A percentile compares a stretch with the other conserved stretches of the same genome.
Conservation (phyloP, 2,329 filamentous ascomycete genomes). For the Paraphaeosphaeria minitans region DNA sequence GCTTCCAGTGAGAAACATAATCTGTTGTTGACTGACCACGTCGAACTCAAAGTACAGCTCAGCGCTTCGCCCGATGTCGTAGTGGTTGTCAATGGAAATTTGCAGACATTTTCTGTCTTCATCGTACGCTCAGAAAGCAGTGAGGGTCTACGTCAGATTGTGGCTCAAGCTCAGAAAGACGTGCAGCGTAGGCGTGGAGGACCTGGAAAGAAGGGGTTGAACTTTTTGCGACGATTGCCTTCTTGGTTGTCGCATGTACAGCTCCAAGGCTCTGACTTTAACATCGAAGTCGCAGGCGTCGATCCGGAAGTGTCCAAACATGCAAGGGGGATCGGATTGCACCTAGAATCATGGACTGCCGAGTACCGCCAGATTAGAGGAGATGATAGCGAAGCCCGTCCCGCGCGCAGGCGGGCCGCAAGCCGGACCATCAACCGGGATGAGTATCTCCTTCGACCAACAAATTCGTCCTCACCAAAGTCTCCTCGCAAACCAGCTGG, state of each 20-base stretch:
- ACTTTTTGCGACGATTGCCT: constrained; percentile 76
- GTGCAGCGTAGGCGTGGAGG: constrained; percentile 41
- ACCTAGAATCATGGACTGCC: constrained; percentile 84
- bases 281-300: constrained; percentile 85
- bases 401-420: constrained; percentile 70
- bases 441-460: constrained; percentile 62
- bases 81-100: constrained; percentile 76
- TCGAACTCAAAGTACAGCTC: constrained; percentile 85
- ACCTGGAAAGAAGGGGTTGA: constrained; percentile 55
- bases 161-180: constrained; percentile 72
- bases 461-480: constrained; percentile 55
- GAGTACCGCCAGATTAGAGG: constrained; percentile 86
- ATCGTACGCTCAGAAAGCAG: constrained; percentile 92
- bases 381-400: constrained; percentile 65
- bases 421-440: constrained; percentile 67
- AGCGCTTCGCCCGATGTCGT: constrained; percentile 84
- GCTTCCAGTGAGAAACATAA: constrained; percentile 82
- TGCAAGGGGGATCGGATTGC: constrained; percentile 80
- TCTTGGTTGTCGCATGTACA: constrained; percentile 83
- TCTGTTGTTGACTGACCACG: constrained; percentile 81
- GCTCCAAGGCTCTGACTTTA: constrained; percentile 86
- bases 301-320: constrained; percentile 83
- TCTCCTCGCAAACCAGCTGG: constrained; percentile 56
- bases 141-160: constrained; percentile 88
- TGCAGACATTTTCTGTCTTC: constrained; percentile 87